phyloP scores from a whole-genome alignment of 768 basidiomycete species.

The Mycena haematopus region DNA sequence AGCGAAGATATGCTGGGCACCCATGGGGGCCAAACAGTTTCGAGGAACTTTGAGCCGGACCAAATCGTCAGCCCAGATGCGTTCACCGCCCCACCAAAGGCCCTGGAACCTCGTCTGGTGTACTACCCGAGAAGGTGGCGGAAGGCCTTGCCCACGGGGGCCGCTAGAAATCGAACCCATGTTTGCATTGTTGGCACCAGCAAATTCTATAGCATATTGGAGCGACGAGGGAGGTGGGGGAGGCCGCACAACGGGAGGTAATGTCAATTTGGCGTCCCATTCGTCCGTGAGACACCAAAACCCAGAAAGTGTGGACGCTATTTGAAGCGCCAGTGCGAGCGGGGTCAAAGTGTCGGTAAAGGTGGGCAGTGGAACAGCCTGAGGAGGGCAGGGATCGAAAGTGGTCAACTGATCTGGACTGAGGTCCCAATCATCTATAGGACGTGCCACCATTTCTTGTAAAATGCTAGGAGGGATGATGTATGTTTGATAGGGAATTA shows the following conservation, averaged over 20 bases:
- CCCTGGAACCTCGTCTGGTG: constrained; percentile 74
- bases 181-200: constrained; percentile 50
- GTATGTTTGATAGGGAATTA: constrained; percentile 81
- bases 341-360: constrained; percentile 66
- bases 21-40: constrained; percentile 68
- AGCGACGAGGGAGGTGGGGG: constrained; percentile 39
- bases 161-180: constrained; percentile 34
- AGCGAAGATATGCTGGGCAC: constrained; percentile 61
- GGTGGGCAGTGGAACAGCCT: constrained; percentile 29
- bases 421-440: constrained; percentile 48
- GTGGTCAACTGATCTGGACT: constrained; percentile 44
- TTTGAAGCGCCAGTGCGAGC: constrained; percentile 75
- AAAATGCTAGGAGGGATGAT: constrained; percentile 60
- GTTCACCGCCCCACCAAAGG: constrained; percentile 89
- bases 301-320: constrained; percentile 63
- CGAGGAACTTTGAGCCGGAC: constrained; percentile 78
- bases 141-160: constrained; percentile 17
- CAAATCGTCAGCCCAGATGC: constrained; percentile 88
- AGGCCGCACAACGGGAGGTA: constrained; percentile 39
- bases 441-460: constrained; percentile 51
- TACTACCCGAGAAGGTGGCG: constrained; percentile 36
- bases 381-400: constrained; percentile 60
- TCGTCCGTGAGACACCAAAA: constrained; percentile 80
- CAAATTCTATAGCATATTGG: constrained; percentile 53
- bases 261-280: constrained; percentile 63